Base-by-base conservation (phyloP, 2,329 filamentous ascomycete genomes). In the Fusarium albosuccineum region DNA sequence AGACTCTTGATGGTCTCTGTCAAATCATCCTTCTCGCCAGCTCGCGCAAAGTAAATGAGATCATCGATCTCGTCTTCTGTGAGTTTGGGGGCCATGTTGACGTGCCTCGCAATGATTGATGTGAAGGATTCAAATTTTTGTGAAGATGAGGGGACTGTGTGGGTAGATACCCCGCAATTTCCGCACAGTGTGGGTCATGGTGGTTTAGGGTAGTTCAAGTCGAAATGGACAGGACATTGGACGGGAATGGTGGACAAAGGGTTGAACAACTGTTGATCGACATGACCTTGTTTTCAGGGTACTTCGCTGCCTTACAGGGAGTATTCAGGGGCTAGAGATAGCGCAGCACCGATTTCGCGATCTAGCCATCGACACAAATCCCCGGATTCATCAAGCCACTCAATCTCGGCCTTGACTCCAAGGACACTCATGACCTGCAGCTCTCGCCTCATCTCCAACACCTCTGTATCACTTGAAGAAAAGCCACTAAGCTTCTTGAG, bases 21-120 rank as follows among this genome's bases (percentile, higher is more conserved):
- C 48, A 98, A 83, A 27, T 95, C 92, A 16, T 84, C 81, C 59
- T 89, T 82, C 67, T 97, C 94, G 67, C 93, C 93, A 0, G 87
- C 86, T 37, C 95, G 92, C 3, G 94, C 87, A 70, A 93, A 89
- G 82, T 97, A 97, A 70, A 98, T 87, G 68, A 98, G 86, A 80
- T 98, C 95, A 77, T 97, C 94, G 73, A 97, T 91, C 78, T 94
- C 88, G 54, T 97, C 94, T 76, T 92, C 89, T 50, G 87, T 87
- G 49, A 95, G 82, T 62, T 82, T 82, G 22, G 83, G 83, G 29
- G 83, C 81, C 80, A 86, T 86, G 57, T 63, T 68, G 67, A 52
- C 65, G 36, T 14, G 55, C 50, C 60, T 62, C 27, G 8, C 42
- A 62, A 62, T 62, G 54, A 64, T 62, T 59, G 51, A 36, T 66